Evolutionary conservation across 257 asterid genomes (phyloP), one percentile per base, ranked within the genome.

Genomic region (Prunella vulgaris): DNA sequence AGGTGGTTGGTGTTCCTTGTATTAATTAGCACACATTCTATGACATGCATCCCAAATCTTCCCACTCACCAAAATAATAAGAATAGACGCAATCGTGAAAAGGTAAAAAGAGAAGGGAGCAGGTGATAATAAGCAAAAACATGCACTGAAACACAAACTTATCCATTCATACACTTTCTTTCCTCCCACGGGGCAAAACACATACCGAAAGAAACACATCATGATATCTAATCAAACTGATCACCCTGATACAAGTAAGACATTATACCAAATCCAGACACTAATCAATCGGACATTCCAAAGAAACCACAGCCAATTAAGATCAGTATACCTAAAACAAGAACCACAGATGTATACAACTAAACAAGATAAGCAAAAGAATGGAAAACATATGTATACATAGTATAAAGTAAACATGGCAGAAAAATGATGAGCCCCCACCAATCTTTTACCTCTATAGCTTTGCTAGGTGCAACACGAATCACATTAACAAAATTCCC

Each of bases 381-480:
- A 28, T 28, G 33, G 5, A 28, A 28, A 69, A 32, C 8, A 24
- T n/a, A 51, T 22, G 1, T 35, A 65, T 30, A n/a, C 10, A 40
- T 2, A 61, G 25, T 32, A 32, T 18, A 21, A 63, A 24, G 54
- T 18, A 2, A 44, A n/a, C 38, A 64, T 46, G 15, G 51, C 24
- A 40, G 20, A 67, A 53, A 21, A 52, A 3, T 58, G 30, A 59
- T 18, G 60, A 35, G 27, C 14, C 10, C 24, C 5, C 6, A 27
- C 28, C 24, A 49, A 69, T 62, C 30, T 4, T 42, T 67, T 78
- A 94, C 99, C 97, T 94, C 97, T 5, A 94, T 85, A 60, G 98
- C 98, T 72, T 94, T 94, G 86, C 98, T 94, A 38, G 98, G 98
- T 0, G 98, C 92, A 72, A 94, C 95, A 0, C 98, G 87, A 77